These are phyloP conservation scores for Diaporthe caulivora DNA, from an alignment of 2,329 filamentous ascomycete genomes.

Conservation along the genomic window DNA sequence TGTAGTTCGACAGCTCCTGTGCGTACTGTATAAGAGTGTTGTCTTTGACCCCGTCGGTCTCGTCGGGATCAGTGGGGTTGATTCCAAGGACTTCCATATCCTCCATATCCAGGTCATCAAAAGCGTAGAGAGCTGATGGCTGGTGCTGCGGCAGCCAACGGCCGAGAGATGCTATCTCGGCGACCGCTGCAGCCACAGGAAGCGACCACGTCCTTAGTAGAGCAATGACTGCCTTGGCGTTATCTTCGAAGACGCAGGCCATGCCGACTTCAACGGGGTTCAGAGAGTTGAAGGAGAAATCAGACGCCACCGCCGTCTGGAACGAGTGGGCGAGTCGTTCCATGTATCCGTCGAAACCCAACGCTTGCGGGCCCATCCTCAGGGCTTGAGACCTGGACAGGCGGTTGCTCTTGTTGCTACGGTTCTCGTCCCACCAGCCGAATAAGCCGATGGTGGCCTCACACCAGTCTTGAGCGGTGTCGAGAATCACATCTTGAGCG, in stretches of 20 bases:
- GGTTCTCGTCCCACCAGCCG: constrained; percentile 92
- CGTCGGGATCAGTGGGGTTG: constrained; percentile 68
- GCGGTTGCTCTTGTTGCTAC: constrained; percentile 58
- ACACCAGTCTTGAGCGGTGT: constrained; percentile 88
- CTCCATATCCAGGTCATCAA: constrained; percentile 81
- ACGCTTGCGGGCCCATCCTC: constrained; percentile 55
- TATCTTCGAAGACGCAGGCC: constrained; percentile 85
- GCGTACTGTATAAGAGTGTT: constrained; percentile 84
- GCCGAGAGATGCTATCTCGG: constrained; percentile 85
- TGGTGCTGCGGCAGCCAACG: constrained; percentile 80
- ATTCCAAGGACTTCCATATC: constrained; percentile 87
- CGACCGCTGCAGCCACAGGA: constrained; percentile 80
- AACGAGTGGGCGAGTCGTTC: constrained; percentile 80
- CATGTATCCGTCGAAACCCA: constrained; percentile 76
- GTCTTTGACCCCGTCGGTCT: constrained; percentile 79
- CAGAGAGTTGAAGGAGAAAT: constrained; percentile 82
- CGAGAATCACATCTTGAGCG: constrained; percentile 79
- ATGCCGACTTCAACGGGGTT: constrained; percentile 84
- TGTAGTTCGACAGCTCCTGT: constrained; percentile 70
- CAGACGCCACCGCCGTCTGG: constrained; percentile 74
- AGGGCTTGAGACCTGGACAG: constrained; percentile 56
- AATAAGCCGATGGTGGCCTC: constrained; percentile 87
- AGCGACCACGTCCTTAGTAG: constrained; percentile 86
- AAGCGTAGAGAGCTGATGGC: constrained; percentile 64
- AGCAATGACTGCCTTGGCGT: constrained; percentile 80